Evolutionary conservation across 768 basidiomycete species (phyloP).

Genomic region (Lanmaoa rubissima): DNA sequence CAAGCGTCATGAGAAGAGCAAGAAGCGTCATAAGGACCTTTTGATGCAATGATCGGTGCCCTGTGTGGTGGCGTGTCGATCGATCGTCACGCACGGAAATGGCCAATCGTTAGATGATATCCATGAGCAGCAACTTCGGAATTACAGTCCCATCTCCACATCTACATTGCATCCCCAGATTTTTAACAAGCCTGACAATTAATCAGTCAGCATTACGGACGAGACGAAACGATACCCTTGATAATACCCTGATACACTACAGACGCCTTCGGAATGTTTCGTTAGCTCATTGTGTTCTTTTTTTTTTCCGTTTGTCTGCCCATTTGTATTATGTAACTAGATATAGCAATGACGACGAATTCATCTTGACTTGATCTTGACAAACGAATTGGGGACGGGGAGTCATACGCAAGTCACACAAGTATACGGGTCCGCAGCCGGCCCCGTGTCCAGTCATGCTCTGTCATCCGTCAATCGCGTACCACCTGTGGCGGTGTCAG

Average conservation of each 20-base stretch:
- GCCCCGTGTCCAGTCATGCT: not conserved
- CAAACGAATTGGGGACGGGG: not conserved
- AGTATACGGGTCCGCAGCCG: not conserved
- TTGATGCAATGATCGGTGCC: constrained; percentile 11
- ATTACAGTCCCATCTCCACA: constrained; percentile 8
- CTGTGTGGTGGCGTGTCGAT: constrained; percentile 18
- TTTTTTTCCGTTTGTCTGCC: not conserved
- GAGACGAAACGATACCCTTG: constrained; percentile 22
- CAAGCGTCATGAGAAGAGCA: constrained; percentile 35
- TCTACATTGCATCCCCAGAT: constrained; percentile 8
- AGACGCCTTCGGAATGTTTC: constrained; percentile 9
- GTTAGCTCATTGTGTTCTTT: not conserved
- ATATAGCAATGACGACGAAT: constrained; percentile 5
- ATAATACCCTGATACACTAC: constrained; percentile 17
- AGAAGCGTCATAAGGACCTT: constrained; percentile 29
- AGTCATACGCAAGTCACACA: not conserved
- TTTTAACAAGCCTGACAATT: not conserved
- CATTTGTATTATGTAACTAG: constrained; percentile 15
- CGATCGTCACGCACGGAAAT: constrained; percentile 18
- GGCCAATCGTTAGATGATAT: constrained; percentile 1
- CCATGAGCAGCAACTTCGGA: not conserved
- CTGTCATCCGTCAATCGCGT: not conserved
- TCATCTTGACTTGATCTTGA: not conserved
- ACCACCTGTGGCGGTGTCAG: constrained; percentile 5
- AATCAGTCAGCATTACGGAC: constrained; percentile 3